Evolutionary conservation across 2,329 filamentous ascomycete genomes (phyloP).

Genomic region (Ilyonectria sp.): DNA sequence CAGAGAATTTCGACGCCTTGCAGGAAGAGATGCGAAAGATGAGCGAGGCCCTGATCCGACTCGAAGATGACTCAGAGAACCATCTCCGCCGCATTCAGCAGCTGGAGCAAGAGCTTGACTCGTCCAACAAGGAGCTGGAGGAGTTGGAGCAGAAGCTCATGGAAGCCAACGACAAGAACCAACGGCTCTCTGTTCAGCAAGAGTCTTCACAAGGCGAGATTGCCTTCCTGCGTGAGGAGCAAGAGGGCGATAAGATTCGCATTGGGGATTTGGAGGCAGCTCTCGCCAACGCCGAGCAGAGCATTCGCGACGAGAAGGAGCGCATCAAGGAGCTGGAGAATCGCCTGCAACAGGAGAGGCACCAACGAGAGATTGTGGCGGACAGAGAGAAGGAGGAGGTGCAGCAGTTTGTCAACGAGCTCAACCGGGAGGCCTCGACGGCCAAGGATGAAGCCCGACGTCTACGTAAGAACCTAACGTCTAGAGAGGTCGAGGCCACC

Average conservation of each 20-base stretch:
- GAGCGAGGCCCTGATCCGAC: slow-evolving; percentile 85
- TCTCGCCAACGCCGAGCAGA: slow-evolving; percentile 83
- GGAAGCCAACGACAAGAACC: slow-evolving; percentile 89
- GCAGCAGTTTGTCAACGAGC: slow-evolving; percentile 92
- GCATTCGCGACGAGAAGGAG: slow-evolving; percentile 88
- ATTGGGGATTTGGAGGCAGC: slow-evolving; percentile 93
- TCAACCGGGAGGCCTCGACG: slow-evolving; percentile 85
- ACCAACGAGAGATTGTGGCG: slow-evolving; percentile 89
- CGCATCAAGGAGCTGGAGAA: slow-evolving; percentile 79
- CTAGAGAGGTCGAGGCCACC: slow-evolving; percentile 88
- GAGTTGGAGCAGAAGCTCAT: slow-evolving; percentile 86
- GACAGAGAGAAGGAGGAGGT: slow-evolving; percentile 95
- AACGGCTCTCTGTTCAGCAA: slow-evolving; percentile 89
- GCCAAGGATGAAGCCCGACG: slow-evolving; percentile 89
- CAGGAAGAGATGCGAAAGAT: slow-evolving; percentile 95
- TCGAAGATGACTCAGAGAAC: slow-evolving; percentile 90
- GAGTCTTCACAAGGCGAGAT: slow-evolving; percentile 95
- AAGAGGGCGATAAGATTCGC: slow-evolving; percentile 97
- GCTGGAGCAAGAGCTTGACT: slow-evolving; percentile 85
- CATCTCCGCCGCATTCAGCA: slow-evolving; percentile 85
- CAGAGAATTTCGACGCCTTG: slow-evolving; percentile 91
- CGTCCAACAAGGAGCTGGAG: slow-evolving; percentile 90
- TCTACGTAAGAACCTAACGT: slow-evolving; percentile 86
- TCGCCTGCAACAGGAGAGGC: slow-evolving; percentile 83
- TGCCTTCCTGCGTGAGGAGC: slow-evolving; percentile 94